phyloP scores from a whole-genome alignment of 495 filamentous ascomycete genomes.

The Xylaria castorea region DNA sequence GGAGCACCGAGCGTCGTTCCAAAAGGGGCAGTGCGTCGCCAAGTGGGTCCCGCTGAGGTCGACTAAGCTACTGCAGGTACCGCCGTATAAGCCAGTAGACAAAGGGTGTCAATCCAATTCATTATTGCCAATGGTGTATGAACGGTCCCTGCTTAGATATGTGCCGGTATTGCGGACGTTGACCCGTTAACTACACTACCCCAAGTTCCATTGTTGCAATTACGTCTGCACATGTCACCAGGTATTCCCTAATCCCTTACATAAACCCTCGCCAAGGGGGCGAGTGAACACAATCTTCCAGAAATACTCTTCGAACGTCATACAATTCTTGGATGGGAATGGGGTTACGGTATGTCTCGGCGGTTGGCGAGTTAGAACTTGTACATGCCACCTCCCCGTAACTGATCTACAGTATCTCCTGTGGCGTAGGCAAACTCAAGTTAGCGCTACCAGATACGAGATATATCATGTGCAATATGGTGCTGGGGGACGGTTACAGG shows the following conservation, averaged over 20 bases:
- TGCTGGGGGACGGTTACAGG: conserved; percentile 5
- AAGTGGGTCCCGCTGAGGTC: conserved; percentile 1
- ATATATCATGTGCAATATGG: conserved; percentile 6
- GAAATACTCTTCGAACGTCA: neutral
- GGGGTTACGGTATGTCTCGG: conserved; percentile 7
- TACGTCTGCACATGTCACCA: neutral
- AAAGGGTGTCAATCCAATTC: conserved; percentile 10
- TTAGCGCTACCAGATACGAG: conserved; percentile 2
- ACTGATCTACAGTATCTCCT: neutral
- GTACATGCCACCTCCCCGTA: conserved; percentile 5
- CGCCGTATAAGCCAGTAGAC: neutral
- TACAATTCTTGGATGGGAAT: neutral
- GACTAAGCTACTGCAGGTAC: conserved; percentile 21
- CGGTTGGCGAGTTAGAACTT: neutral
- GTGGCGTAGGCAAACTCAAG: neutral
- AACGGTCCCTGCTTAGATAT: neutral
- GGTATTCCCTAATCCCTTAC: neutral
- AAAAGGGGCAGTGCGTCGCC: conserved; percentile 17
- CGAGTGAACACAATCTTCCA: conserved; percentile 4
- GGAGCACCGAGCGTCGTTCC: neutral
- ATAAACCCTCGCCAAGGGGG: neutral
- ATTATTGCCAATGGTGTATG: conserved; percentile 14
- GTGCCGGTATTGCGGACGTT: neutral
- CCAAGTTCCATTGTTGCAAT: neutral
- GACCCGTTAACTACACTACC: neutral